phyloP scores from a whole-genome alignment of 176 grass and related monocot species.

The Carex parvula region DNA sequence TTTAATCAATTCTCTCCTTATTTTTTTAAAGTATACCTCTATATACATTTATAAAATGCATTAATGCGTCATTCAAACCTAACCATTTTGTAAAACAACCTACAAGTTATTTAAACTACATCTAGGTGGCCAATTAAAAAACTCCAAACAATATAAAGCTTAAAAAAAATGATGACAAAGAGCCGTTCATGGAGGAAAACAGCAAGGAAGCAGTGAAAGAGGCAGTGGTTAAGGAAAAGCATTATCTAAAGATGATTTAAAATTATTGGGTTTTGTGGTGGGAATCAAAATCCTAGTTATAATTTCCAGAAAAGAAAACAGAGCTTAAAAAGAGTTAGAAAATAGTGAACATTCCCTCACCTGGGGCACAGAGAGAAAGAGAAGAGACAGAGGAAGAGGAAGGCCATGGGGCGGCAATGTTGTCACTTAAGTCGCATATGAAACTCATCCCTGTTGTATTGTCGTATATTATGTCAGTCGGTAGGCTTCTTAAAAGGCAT shows the following conservation, averaged over 20 bases:
- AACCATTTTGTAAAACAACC: not conserved
- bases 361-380: constrained; percentile 91
- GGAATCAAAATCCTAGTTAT: not conserved
- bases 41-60: not conserved
- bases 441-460: constrained; percentile 91
- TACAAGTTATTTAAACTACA: not conserved
- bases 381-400: constrained; percentile 90
- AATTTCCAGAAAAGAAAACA: not conserved
- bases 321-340: not conserved
- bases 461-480: constrained; percentile 81
- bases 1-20: not conserved
- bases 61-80: not conserved
- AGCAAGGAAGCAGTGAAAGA: not conserved
- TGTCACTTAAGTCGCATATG: constrained; percentile 91
- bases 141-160: not conserved
- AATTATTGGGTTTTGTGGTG: not conserved
- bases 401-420: constrained; percentile 96
- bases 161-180: not conserved
- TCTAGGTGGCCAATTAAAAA: not conserved
- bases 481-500: constrained; percentile 88
- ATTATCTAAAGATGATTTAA: not conserved
- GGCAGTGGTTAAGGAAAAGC: not conserved
- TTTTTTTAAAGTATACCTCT: not conserved
- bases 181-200: not conserved
- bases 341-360: constrained; percentile 23